Base-by-base conservation (phyloP, 2,329 filamentous ascomycete species). In the Hypoxylon sp. region DNA sequence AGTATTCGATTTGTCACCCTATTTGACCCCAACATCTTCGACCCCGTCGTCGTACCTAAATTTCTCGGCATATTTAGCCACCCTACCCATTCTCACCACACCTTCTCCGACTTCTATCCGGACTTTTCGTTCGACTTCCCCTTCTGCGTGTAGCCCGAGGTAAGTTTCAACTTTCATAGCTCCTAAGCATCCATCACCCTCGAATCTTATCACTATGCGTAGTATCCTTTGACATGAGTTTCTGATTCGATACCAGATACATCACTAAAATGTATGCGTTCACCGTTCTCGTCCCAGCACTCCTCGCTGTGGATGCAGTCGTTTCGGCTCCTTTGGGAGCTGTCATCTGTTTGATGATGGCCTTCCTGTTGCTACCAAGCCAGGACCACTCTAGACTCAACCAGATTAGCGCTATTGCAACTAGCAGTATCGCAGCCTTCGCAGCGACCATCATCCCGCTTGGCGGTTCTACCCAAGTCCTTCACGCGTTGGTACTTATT, bases 291-390 rank as follows among this genome's bases (percentile, higher is more conserved):
- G 11, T 63, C 2, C 59, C 63, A 5, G 20, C 56, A 3, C 32
- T 59, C 32, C 51, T 62, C 6, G 63, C 56, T 17, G 6, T 65
- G 8, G 63, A 65, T 20, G 55, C 59, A 20, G 47, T 59, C 34
- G 13, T 17, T 22, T 26, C 55, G 24, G 10, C 20, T 7, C 51
- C 51, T 11, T n/a, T 54, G 10, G 63, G 59, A 19, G 59, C 50
- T 34, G 7, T 22, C 13, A 2, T 53, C 24, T 59, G 63, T 19
- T 2, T 26, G 6, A 2, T 62, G 4, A 62, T 65, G 58, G 39
- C 54, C 37, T 6, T 32, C 11, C 19, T n/a, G 19, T 43, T 65
- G n/a, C 10, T 15, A 20, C 30, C 19, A n/a, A 4, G 13, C n/a
- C 15, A 37, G 54, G 51, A 32, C 0, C 52, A 48, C 24, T 26